Conservation (phyloP, 1,139 yeast species). For the Hemisphaericaspora subhashii region DNA sequence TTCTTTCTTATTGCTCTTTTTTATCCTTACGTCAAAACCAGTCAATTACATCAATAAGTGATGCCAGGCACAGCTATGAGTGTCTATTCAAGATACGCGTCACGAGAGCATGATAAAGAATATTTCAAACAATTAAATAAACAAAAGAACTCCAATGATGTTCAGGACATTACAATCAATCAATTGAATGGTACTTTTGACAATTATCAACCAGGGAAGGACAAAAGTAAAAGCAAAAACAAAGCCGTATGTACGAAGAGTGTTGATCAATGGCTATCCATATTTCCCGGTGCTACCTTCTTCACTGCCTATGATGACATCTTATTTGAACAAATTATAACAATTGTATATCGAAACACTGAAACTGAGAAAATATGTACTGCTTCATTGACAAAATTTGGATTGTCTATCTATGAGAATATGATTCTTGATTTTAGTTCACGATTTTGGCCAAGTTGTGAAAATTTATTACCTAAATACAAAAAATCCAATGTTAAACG, state of each 20-base stretch:
- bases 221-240: conserved; percentile 4
- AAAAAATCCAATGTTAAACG: conserved; percentile 62
- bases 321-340: conserved; percentile 53
- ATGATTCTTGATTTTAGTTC: conserved; percentile 63
- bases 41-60: no score
- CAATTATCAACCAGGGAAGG: conserved; percentile 11
- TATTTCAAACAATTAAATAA: conserved; percentile 16
- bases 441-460: conserved; percentile 76
- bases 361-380: conserved; percentile 52
- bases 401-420: conserved; percentile 60
- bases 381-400: conserved; percentile 66
- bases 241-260: no score
- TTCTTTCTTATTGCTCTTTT: neutral
- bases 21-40: no score
- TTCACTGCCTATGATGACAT: conserved; percentile 53
- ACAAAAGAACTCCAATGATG: conserved; percentile 6
- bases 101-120: conserved; percentile 37
- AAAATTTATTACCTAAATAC: conserved; percentile 55
- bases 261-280: conserved; percentile 36
- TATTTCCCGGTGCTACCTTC: conserved; percentile 54
- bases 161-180: conserved; percentile 11
- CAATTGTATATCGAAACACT: conserved; percentile 54
- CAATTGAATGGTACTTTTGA: conserved; percentile 24
- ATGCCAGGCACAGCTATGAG: no score
- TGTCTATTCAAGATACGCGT: conserved; percentile 39